Percentiles rank a stretch among this genome's conserved stretches.
Evolutionary conservation across 2,329 filamentous ascomycete species (phyloP).

Genomic region (Neoscytalidium dimidiatum): DNA sequence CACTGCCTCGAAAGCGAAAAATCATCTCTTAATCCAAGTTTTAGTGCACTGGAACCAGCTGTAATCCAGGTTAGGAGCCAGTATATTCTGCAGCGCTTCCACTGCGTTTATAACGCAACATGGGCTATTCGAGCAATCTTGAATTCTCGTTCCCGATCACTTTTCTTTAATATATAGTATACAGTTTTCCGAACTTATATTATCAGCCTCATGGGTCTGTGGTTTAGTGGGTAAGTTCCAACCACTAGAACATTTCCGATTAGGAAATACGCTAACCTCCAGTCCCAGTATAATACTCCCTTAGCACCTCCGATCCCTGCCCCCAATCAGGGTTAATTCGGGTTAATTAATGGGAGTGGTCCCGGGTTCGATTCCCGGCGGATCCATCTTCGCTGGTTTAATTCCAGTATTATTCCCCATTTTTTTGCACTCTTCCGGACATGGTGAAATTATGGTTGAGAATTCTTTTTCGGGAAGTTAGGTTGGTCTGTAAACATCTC

Average conservation of each 20-base stretch:
- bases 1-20: too few species aligned
- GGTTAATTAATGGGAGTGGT: not conserved
- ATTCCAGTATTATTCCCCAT: not conserved
- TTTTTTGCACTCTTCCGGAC: not conserved
- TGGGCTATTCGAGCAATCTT: too few species aligned
- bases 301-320: not conserved
- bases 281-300: conserved; percentile 8
- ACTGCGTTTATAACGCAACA: too few species aligned
- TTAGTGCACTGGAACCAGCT: too few species aligned
- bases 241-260: too few species aligned
- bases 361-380: conserved; percentile 10
- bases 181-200: too few species aligned
- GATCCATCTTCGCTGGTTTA: not conserved
- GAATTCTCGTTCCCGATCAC: too few species aligned
- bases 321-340: not conserved
- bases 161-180: not conserved
- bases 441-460: not conserved
- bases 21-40: not conserved
- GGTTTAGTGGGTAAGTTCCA: conserved; percentile 5
- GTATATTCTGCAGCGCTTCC: too few species aligned
- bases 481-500: too few species aligned
- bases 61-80: too few species aligned
- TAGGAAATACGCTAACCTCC: too few species aligned
- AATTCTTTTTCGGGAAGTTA: not conserved
- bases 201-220: not conserved